Percentiles rank a stretch among this genome's conserved stretches.
These are phyloP conservation scores for Hypholoma sublateritium DNA, from an alignment of 768 basidiomycete species.

Conservation along the genomic window DNA sequence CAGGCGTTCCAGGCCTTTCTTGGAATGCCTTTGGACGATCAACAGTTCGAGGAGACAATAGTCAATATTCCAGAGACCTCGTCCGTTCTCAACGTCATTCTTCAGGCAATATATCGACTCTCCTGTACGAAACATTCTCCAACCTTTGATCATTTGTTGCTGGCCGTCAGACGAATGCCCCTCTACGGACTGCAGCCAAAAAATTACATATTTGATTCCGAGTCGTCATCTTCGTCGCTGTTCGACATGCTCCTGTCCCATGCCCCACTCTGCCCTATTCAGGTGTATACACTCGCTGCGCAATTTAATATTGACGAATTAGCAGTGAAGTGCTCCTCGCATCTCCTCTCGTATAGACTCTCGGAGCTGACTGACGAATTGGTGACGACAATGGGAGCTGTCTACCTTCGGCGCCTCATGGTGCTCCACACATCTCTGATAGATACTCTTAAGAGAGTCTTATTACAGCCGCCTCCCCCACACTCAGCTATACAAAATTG, in stretches of 20 bases:
- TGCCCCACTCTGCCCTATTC: conserved; percentile 18
- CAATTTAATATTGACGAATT: conserved; percentile 18
- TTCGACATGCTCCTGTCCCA: conserved; percentile 21
- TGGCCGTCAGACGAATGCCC: conserved; percentile 20
- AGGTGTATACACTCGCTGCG: conserved; percentile 24
- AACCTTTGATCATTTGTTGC: conserved; percentile 17
- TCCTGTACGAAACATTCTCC: conserved; percentile 20
- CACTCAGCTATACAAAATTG: conserved; percentile 31
- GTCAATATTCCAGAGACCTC: conserved; percentile 23
- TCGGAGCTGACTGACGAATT: conserved; percentile 25
- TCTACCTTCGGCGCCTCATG: conserved; percentile 28
- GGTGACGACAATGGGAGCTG: conserved; percentile 24
- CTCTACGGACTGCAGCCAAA: conserved; percentile 16
- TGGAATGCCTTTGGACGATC: conserved; percentile 8
- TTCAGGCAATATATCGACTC: conserved; percentile 20
- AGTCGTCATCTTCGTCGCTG: conserved; percentile 1
- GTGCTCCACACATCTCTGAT: conserved; percentile 22
- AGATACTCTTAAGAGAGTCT: conserved; percentile 25
- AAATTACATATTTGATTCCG: conserved; percentile 6
- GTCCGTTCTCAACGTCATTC: conserved; percentile 22
- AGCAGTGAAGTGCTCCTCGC: conserved; percentile 19
- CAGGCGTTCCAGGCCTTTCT: conserved; percentile 18
- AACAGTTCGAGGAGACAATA: conserved; percentile 8
- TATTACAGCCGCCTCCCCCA: conserved; percentile 26
- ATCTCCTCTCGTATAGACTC: conserved; percentile 25